Evolutionary conservation across 331 rosid species (phyloP).

Genomic region (Telfairia occidentalis): DNA sequence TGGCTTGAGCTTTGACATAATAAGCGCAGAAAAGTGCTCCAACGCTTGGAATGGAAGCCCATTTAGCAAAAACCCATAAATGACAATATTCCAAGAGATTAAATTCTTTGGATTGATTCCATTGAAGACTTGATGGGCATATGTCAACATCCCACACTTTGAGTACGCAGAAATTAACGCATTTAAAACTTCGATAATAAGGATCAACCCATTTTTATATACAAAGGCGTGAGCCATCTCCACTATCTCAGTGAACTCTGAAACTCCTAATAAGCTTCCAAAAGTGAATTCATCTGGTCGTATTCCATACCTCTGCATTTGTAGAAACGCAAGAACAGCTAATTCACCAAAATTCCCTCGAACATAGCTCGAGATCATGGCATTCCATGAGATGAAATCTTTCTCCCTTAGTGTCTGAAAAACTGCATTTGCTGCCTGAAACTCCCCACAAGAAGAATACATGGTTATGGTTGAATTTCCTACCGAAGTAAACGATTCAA

Average conservation of each 20-base stretch:
- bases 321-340: slow-evolving; percentile 32
- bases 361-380: slow-evolving; percentile 43
- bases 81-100: slow-evolving; percentile 61
- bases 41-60: slow-evolving; percentile 46
- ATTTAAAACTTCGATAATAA: slow-evolving; percentile 35
- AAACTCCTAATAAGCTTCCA: slow-evolving; percentile 55
- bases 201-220: slow-evolving; percentile 37
- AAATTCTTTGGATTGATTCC: slow-evolving; percentile 29
- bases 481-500: slow-evolving; percentile 38
- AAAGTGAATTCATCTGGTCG: slow-evolving; percentile 60
- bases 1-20: slow-evolving; percentile 41
- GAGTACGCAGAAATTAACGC: slow-evolving; percentile 55
- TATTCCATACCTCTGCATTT: slow-evolving; percentile 41
- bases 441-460: slow-evolving; percentile 56
- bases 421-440: slow-evolving; percentile 32
- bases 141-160: slow-evolving; percentile 34
- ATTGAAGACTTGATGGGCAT: slow-evolving; percentile 38
- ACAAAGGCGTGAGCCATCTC: slow-evolving; percentile 44
- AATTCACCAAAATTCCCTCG: slow-evolving; percentile 32
- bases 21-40: slow-evolving; percentile 32
- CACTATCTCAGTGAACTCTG: slow-evolving; percentile 26
- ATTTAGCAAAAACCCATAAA: slow-evolving; percentile 47
- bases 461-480: slow-evolving; percentile 58
- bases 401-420: slow-evolving; percentile 39
- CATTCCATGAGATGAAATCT: slow-evolving; percentile 71